Evolutionary conservation across 495 filamentous ascomycete species (phyloP).

Genomic region (Diplogelasinospora grovesii): DNA sequence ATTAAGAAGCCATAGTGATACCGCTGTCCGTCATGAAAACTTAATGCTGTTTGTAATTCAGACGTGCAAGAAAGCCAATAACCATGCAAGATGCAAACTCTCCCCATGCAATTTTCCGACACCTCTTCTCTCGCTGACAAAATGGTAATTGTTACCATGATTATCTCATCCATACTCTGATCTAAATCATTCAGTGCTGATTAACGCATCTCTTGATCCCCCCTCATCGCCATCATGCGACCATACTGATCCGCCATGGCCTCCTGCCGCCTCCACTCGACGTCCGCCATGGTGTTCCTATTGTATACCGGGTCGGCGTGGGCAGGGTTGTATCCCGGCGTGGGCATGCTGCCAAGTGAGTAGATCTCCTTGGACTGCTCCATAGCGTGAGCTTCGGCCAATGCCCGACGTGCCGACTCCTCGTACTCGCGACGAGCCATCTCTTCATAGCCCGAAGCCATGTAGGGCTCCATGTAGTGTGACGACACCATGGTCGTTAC

Average conservation of each 20-base stretch:
- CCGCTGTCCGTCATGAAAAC: too few species aligned
- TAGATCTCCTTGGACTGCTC: slow-evolving; percentile 33
- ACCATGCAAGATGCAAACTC: too few species aligned
- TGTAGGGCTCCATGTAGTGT: slow-evolving; percentile 56
- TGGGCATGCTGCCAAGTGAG: slow-evolving; percentile 30
- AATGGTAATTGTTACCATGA: too few species aligned
- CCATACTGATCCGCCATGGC: slow-evolving; percentile 57
- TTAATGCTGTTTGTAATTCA: too few species aligned
- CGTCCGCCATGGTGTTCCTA: slow-evolving; percentile 2
- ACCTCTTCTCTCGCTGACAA: too few species aligned
- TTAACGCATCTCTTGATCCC: slow-evolving; percentile 27
- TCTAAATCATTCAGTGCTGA: too few species aligned
- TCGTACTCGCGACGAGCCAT: slow-evolving; percentile 46
- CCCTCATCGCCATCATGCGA: slow-evolving; percentile 37
- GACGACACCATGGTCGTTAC: slow-evolving; percentile 16
- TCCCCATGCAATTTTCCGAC: too few species aligned
- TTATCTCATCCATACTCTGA: too few species aligned
- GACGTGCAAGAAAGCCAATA: too few species aligned
- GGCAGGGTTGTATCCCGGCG: slow-evolving; percentile 43
- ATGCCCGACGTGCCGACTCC: slow-evolving; percentile 28
- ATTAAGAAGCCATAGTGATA: too few species aligned
- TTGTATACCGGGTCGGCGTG: slow-evolving; percentile 58
- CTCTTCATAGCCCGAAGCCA: slow-evolving; percentile 59
- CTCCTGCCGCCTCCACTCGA: slow-evolving; percentile 34
- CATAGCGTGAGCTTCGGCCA: slow-evolving; percentile 24